Base-by-base conservation (phyloP, 441 rosid species). In the Jatropha multifida region DNA sequence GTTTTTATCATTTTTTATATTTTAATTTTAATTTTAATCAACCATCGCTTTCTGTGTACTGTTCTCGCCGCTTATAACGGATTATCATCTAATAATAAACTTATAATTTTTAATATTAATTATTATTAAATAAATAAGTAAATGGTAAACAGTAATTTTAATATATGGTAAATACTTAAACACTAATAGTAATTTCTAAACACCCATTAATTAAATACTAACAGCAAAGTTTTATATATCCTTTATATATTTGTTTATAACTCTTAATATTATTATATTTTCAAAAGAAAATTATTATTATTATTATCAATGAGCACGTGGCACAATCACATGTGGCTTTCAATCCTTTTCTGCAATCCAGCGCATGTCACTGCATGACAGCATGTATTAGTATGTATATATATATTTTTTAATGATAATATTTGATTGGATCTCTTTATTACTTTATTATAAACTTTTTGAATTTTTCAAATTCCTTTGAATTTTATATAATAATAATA, bases 51-150 rank as follows among this genome's bases (percentile, higher is more conserved):
- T 77, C 75, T 13, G 7, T 63, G 38, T 78, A 67, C 32, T 49
- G 65, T 79, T 75, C 37, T 64, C 78, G 76, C 82, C 84, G 80
- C 78, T 37, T 51, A 18, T 55, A 38, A 27, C 76, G 86, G 81
- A 38, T 76, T 6, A 20, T 67, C 48, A 55, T 38, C 4, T 58
- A 13, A 13, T 55, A 18, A 54, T 15, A 15, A 15, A 32, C 32
- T 32, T 1, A 1, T 32, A 32, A 32, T 32, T 32, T 32, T 32
- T 32, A 23, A 23, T 23, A 23, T 23, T 32, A 32, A 32, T 32
- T 23, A 32, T 32, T 32, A 32, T 32, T 32, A 32, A 32, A 32
- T 32, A 32, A 32, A 2, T 32, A 32, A 1, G 2, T 32, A 32
- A 32, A 32, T 32, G 32, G 32, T 32, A 32, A 32, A 32, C 32